These are phyloP conservation scores for Kodamaea laetipori DNA, from an alignment of 805 yeast species.

Conservation along the genomic window DNA sequence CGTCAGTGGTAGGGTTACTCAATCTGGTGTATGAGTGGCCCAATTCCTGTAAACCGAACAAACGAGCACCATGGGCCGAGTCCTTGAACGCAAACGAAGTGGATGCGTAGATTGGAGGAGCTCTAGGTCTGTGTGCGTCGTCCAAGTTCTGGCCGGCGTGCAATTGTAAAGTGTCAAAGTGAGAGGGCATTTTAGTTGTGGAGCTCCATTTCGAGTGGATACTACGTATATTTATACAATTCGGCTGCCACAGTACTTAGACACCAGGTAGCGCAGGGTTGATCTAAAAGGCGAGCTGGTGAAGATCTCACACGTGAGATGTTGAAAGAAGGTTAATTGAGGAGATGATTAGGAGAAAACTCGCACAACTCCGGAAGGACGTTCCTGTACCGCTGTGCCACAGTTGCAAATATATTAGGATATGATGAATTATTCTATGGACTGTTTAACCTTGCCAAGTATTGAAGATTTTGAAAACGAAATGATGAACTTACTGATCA, in stretches of 20 bases:
- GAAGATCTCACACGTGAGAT: background rate
- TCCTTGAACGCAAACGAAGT: constrained; percentile 86
- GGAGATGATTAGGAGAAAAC: background rate
- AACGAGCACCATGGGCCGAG: constrained; percentile 89
- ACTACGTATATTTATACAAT: background rate
- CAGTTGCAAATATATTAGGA: background rate
- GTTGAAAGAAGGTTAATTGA: background rate
- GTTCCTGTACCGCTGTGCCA: background rate
- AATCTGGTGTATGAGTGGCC: constrained; percentile 90
- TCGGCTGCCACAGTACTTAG: background rate
- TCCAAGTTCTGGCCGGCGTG: constrained; percentile 91
- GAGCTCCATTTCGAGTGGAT: background rate
- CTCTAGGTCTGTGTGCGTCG: constrained; percentile 70
- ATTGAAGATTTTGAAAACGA: no score
- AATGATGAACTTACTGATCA: no score
- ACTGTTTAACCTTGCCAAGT: no score
- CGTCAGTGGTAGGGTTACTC: constrained; percentile 90
- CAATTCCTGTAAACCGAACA: constrained; percentile 79
- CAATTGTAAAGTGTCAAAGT: constrained; percentile 87
- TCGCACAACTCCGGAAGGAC: no score
- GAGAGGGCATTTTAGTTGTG: constrained; percentile 49
- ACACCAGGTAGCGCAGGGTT: background rate
- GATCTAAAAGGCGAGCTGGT: background rate
- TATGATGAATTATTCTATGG: no score
- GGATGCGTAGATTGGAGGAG: constrained; percentile 92